These are phyloP conservation scores for Chaetomium cochliodes DNA, from an alignment of 495 filamentous ascomycete species.

Conservation along the genomic window DNA sequence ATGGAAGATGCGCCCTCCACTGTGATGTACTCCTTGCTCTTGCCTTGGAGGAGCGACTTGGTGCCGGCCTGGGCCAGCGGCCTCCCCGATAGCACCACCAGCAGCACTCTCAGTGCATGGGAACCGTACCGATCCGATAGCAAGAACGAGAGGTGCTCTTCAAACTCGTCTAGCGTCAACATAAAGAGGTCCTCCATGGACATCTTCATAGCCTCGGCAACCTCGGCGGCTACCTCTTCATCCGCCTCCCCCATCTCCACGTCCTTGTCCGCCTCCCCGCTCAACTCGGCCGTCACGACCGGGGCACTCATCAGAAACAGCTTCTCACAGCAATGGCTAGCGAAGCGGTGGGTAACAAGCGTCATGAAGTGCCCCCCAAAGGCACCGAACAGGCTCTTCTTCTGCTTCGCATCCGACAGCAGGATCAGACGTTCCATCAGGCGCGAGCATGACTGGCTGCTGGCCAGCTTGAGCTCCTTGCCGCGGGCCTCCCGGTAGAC, in stretches of 20 bases:
- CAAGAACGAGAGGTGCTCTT: slow-evolving; percentile 77
- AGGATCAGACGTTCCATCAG: slow-evolving; percentile 88
- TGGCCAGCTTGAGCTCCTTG: slow-evolving; percentile 93
- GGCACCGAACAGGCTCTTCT: slow-evolving; percentile 78
- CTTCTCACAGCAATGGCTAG: slow-evolving; percentile 93
- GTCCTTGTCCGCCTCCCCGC: slow-evolving; percentile 35
- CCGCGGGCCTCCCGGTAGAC: slow-evolving; percentile 82
- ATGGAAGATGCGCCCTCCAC: slow-evolving; percentile 42
- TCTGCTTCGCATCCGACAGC: slow-evolving; percentile 72
- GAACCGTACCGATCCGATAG: slow-evolving; percentile 88
- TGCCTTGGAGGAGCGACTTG: slow-evolving; percentile 73
- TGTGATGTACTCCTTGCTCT: slow-evolving; percentile 80
- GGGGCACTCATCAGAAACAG: slow-evolving; percentile 81
- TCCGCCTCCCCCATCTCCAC: slow-evolving; percentile 34
- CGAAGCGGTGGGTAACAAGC: slow-evolving; percentile 90
- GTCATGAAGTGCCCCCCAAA: slow-evolving; percentile 87
- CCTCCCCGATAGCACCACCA: slow-evolving; percentile 81
- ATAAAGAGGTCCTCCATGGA: slow-evolving; percentile 86
- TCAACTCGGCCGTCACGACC: slow-evolving; percentile 69
- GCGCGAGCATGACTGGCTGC: slow-evolving; percentile 90
- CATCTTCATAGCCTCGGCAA: slow-evolving; percentile 29
- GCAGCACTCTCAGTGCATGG: slow-evolving; percentile 79
- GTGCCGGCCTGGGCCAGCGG: slow-evolving; percentile 64
- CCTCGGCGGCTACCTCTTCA: slow-evolving; percentile 46
- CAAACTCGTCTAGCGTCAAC: slow-evolving; percentile 74